These are phyloP conservation scores for Astrephomene gubernaculifera DNA, from an alignment of 139 green algal genomes.

Conservation along the genomic window DNA sequence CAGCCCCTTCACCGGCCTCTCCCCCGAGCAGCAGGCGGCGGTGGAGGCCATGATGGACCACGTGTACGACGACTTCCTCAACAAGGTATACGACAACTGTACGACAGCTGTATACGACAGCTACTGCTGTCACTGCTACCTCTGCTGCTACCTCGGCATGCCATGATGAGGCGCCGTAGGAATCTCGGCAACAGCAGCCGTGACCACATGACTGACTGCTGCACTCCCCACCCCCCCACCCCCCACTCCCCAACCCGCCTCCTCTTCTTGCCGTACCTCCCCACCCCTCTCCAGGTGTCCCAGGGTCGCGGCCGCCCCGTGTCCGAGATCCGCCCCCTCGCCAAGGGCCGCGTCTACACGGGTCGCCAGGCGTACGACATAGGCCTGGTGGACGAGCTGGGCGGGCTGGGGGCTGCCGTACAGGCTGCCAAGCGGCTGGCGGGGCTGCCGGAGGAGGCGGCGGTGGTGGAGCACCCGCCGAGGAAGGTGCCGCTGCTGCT, in stretches of 20 bases:
- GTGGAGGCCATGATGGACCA: constrained; percentile 52
- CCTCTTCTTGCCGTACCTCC: neutral
- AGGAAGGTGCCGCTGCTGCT: constrained; percentile 34
- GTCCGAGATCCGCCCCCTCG: constrained; percentile 56
- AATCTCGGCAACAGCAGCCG: too few species aligned
- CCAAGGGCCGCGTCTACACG: constrained; percentile 91
- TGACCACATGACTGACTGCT: neutral
- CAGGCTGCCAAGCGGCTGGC: constrained; percentile 83
- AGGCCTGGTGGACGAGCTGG: constrained; percentile 87
- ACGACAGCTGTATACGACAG: neutral
- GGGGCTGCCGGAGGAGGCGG: constrained; percentile 17
- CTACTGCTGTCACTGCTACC: too few species aligned
- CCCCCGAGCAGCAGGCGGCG: constrained; percentile 32
- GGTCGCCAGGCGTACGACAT: constrained; percentile 73
- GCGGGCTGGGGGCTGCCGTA: constrained; percentile 80
- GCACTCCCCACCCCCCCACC: neutral
- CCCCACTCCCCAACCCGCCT: neutral
- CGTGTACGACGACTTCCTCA: constrained; percentile 88
- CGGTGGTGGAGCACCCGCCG: constrained; percentile 37
- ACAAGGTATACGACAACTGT: constrained; percentile 49
- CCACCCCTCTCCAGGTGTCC: constrained; percentile 54
- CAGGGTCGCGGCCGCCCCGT: constrained; percentile 42
- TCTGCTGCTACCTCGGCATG: too few species aligned
- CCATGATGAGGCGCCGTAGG: too few species aligned
- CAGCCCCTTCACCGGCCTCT: constrained; percentile 48